phyloP scores from a whole-genome alignment of 352 stramenopile species.

The Peronospora farinosa region DNA sequence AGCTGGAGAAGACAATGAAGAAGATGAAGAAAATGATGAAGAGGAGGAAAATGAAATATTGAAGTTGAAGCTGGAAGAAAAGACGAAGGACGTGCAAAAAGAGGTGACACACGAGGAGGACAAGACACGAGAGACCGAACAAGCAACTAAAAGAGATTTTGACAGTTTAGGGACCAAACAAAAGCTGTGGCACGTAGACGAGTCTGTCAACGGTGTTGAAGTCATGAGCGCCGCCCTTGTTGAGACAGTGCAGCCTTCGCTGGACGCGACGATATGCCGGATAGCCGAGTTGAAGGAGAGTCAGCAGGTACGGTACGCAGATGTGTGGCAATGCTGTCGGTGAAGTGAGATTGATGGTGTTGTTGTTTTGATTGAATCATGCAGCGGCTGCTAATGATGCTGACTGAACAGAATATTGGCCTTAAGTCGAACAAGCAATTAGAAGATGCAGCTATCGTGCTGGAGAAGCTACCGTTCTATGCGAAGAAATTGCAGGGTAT shows the following conservation, averaged over 20 bases:
- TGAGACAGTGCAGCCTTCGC: constrained; percentile 43
- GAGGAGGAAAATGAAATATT: constrained; percentile 15
- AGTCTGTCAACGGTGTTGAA: constrained; percentile 38
- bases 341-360: constrained; percentile 2
- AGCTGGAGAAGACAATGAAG: not conserved
- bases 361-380: constrained; percentile 3
- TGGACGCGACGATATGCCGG: constrained; percentile 61
- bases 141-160: not conserved
- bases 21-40: constrained; percentile 37
- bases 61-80: constrained; percentile 6
- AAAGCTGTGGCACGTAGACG: constrained; percentile 36
- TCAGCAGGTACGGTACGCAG: constrained; percentile 20
- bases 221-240: constrained; percentile 56
- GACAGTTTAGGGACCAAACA: constrained; percentile 12
- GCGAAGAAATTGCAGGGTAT: constrained; percentile 60
- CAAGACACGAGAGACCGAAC: constrained; percentile 14
- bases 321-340: not conserved
- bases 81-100: constrained; percentile 1
- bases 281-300: constrained; percentile 62
- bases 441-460: constrained; percentile 50
- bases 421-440: constrained; percentile 55
- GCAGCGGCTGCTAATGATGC: constrained; percentile 46
- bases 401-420: constrained; percentile 43
- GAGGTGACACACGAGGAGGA: not conserved
- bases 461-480: constrained; percentile 69